Evolutionary conservation across 768 basidiomycete genomes (phyloP).

Genomic region (Mycena latifolia): DNA sequence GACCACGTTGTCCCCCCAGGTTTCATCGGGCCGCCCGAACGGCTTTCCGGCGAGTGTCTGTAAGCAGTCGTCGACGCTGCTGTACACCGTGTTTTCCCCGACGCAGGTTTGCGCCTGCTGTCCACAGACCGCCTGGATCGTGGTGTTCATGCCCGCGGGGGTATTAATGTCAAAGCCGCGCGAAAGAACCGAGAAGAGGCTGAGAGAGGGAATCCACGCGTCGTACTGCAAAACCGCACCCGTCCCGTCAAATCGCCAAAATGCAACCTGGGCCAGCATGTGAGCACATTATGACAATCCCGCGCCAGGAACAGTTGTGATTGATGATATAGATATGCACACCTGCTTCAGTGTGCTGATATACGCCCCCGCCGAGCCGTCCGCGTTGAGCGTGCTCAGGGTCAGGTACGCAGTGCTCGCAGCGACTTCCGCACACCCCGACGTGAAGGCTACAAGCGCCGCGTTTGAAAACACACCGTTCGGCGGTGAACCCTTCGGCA

Average conservation of each 20-base stretch:
- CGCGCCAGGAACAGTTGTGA: no score
- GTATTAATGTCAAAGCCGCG: neutral
- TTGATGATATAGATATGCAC: neutral
- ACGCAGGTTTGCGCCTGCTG: constrained; percentile 17
- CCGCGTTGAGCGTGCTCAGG: constrained; percentile 11
- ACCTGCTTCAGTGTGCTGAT: constrained; percentile 23
- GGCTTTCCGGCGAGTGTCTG: constrained; percentile 9
- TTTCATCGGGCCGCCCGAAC: constrained; percentile 11
- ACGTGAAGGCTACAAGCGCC: constrained; percentile 16
- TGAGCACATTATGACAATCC: neutral
- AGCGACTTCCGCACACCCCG: constrained; percentile 19
- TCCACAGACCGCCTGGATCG: constrained; percentile 12
- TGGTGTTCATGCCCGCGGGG: neutral
- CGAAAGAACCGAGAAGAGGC: neutral
- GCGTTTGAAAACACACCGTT: constrained; percentile 22
- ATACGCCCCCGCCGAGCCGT: constrained; percentile 9
- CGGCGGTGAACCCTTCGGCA: constrained; percentile 8
- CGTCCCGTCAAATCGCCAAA: constrained; percentile 21
- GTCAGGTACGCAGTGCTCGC: constrained; percentile 24
- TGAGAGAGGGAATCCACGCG: constrained; percentile 6
- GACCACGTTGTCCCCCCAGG: constrained; percentile 26
- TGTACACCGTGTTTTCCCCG: constrained; percentile 19
- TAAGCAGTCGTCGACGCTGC: neutral
- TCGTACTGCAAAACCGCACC: constrained; percentile 24
- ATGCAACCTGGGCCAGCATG: neutral